Evolutionary conservation across 352 stramenopile species (phyloP), one percentile per base, ranked within the genome.

Genomic region (Phytophthora cryptogea): DNA sequence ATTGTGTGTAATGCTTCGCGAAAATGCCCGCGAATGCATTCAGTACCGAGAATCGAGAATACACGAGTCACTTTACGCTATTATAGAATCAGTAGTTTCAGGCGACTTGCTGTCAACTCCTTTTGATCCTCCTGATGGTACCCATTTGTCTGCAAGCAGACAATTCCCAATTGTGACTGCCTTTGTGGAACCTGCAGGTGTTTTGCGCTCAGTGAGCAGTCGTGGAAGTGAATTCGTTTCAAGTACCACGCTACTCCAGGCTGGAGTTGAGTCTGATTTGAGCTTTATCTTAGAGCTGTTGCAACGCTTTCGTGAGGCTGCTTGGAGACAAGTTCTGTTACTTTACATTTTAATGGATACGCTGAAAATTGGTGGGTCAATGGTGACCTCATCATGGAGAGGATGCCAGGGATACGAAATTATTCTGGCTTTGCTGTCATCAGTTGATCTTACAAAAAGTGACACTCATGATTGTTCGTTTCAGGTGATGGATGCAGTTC

Each of bases 261-360:
- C 53, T 49, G 81, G 83, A 4, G 59, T 89, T 31, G 81, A 88
- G 50, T 78, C 65, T 1, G 83, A 93, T 54, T 59, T 93, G 27
- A 74, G 54, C 32, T 76, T 58, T 28, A 59, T 93, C 1, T 58
- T 93, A 11, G 72, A 77, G 27, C 39, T 88, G 0, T 14, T 93
- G 13, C 80, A 88, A 48, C 54, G 50, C 0, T 80, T 70, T 47
- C 72, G 74, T 20, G 66, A 65, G 2, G 57, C 26, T 17, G 31
- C 54, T 37, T 59, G 57, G 47, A 69, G 70, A 0, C 80, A 90
- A 58, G 52, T 61, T 2, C 33, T 78, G 17, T 23, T 92, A 11
- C 35, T 92, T 5, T 55, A 63, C 4, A 50, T 76, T 11, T 66
- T 90, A 13, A 77, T 73, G 41, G 61, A 76, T 10, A 78, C 88